phyloP scores from a whole-genome alignment of 2,329 filamentous ascomycete species.

The Monosporascus sp. region DNA sequence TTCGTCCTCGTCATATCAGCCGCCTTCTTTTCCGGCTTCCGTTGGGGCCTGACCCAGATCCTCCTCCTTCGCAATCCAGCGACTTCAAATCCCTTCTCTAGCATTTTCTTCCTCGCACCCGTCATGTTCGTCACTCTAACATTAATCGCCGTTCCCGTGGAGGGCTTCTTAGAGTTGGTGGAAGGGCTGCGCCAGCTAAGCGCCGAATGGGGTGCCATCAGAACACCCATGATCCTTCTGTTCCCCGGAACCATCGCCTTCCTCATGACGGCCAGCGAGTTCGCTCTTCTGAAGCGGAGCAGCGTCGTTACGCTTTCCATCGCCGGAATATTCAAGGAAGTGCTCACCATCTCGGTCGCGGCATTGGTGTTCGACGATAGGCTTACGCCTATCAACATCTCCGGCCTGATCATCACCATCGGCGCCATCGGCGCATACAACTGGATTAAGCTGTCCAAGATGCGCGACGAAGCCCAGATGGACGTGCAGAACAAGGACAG shows the following conservation, averaged over 20 bases:
- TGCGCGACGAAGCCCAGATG: slow-evolving; percentile 68
- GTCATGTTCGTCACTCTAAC: slow-evolving; percentile 89
- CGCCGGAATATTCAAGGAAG: slow-evolving; percentile 98
- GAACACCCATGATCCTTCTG: slow-evolving; percentile 68
- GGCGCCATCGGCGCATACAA: slow-evolving; percentile 85
- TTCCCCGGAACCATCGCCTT: slow-evolving; percentile 92
- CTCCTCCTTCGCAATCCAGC: slow-evolving; percentile 88
- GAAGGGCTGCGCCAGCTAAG: slow-evolving; percentile 60
- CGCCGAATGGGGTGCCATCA: slow-evolving; percentile 59
- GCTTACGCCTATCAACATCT: slow-evolving; percentile 80
- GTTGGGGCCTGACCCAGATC: slow-evolving; percentile 98
- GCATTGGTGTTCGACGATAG: slow-evolving; percentile 83
- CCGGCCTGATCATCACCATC: slow-evolving; percentile 84
- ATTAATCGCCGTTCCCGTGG: slow-evolving; percentile 75
- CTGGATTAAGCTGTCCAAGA: slow-evolving; percentile 86
- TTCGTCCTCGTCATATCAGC: slow-evolving; percentile 91
- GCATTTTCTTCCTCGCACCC: slow-evolving; percentile 94
- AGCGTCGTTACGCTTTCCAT: slow-evolving; percentile 95
- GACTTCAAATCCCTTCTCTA: slow-evolving; percentile 93
- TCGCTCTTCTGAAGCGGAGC: slow-evolving; percentile 88
- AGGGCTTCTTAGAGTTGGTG: slow-evolving; percentile 66
- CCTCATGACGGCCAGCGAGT: slow-evolving; percentile 94
- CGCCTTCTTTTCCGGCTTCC: slow-evolving; percentile 91
- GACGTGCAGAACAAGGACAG: slow-evolving; percentile 39
- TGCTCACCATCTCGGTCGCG: slow-evolving; percentile 88